These are phyloP conservation scores for Kernera saxatilis DNA, from an alignment of 345 rosid species.

Conservation along the genomic window DNA sequence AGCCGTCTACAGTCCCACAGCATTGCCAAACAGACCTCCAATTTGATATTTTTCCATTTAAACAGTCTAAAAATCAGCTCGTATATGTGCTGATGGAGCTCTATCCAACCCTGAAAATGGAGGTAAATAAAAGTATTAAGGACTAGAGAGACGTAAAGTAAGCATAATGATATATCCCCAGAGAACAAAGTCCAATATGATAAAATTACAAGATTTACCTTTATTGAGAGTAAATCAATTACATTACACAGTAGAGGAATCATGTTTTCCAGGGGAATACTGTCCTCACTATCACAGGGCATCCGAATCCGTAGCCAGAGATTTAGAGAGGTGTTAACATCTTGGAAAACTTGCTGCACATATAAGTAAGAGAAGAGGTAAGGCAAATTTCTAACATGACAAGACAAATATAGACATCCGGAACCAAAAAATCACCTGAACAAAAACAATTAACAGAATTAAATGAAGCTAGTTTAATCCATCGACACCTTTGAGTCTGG, in stretches of 20 bases:
- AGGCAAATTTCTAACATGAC: neutral
- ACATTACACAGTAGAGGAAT: constrained; percentile 44
- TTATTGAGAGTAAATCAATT: constrained; percentile 52
- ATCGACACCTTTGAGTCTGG: constrained; percentile 46
- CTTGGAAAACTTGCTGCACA: constrained; percentile 48
- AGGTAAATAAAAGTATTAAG: neutral
- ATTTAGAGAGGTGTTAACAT: constrained; percentile 44
- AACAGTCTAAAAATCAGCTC: constrained; percentile 43
- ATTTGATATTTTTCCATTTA: constrained; percentile 37
- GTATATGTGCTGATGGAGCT: constrained; percentile 36
- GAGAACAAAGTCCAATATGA: neutral
- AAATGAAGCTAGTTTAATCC: neutral
- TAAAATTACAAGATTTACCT: constrained; percentile 38
- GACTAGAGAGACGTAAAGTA: neutral
- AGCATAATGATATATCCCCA: neutral
- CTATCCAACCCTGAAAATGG: constrained; percentile 46
- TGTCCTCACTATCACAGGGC: constrained; percentile 27
- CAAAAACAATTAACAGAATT: too few relatives aligned
- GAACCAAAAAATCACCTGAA: neutral
- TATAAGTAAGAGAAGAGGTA: too few relatives aligned
- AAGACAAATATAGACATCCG: neutral
- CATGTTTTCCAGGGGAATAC: constrained; percentile 27
- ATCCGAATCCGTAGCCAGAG: constrained; percentile 45
- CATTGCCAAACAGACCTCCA: too few relatives aligned
- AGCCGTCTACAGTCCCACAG: too few relatives aligned